These are phyloP conservation scores for Neopestalotiopsis sp. DNA, from an alignment of 2,329 filamentous ascomycete species.

Conservation along the genomic window DNA sequence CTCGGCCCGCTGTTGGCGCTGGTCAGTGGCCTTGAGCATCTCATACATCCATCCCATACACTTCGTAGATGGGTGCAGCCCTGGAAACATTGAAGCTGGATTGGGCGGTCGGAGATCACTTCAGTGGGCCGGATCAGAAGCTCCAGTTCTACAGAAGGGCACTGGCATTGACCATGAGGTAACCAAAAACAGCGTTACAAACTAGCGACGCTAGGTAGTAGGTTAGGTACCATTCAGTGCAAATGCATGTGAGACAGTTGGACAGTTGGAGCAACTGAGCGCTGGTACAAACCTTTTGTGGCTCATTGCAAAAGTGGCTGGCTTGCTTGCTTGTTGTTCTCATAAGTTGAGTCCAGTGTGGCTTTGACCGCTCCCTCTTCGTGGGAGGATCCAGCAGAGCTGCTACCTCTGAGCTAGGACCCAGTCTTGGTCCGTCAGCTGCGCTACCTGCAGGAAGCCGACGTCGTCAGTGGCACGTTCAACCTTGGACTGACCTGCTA, in stretches of 20 bases:
- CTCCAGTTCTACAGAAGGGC: not conserved
- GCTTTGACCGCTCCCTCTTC: not conserved
- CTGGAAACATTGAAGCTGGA: not conserved
- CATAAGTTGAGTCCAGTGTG: not conserved
- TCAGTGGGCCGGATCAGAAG: not conserved
- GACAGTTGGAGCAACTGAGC: not conserved
- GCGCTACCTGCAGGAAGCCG: conserved; percentile 5
- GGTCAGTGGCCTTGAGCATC: not conserved
- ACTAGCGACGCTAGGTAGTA: not conserved
- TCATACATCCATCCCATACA: too few species aligned
- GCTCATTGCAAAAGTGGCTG: not conserved
- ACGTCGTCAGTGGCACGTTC: conserved; percentile 12
- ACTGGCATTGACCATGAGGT: not conserved
- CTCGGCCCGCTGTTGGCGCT: conserved; percentile 11
- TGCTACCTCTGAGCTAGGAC: not conserved
- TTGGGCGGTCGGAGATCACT: not conserved
- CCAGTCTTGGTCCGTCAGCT: not conserved
- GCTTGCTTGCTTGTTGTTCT: not conserved
- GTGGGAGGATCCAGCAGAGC: not conserved
- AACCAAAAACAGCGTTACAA: not conserved
- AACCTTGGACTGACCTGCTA: not conserved
- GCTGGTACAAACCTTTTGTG: not conserved
- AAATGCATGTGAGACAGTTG: not conserved
- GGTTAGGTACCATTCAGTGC: not conserved
- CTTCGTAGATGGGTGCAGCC: too few species aligned